These are phyloP conservation scores for Postia placenta DNA, from an alignment of 768 basidiomycete genomes.

Conservation along the genomic window DNA sequence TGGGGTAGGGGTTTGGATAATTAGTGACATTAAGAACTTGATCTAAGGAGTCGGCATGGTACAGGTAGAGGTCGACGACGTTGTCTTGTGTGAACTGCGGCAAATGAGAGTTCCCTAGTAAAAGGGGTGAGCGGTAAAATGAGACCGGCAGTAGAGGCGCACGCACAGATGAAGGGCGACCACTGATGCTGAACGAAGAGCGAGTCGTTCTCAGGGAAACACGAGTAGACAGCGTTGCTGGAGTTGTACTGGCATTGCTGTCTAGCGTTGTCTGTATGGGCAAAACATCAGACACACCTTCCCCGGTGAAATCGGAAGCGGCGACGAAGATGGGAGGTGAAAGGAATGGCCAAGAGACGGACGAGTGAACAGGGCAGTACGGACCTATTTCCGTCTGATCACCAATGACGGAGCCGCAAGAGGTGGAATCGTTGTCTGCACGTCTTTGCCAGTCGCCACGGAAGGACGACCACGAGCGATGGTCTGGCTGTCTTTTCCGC, in stretches of 20 bases:
- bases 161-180: constrained; percentile 78
- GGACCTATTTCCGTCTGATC: constrained; percentile 17
- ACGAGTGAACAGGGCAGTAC: constrained; percentile 5
- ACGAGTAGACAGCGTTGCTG: constrained; percentile 71
- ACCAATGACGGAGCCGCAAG: constrained; percentile 8
- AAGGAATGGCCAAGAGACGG: too few relatives aligned
- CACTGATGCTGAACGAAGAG: constrained; percentile 67
- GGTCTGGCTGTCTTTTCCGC: constrained; percentile 23
- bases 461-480: background rate
- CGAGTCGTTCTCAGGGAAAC: constrained; percentile 57
- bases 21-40: constrained; percentile 41
- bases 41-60: constrained; percentile 58
- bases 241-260: constrained; percentile 46
- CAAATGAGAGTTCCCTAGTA: constrained; percentile 76
- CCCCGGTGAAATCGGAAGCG: too few relatives aligned
- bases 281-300: too few relatives aligned
- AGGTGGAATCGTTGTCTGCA: background rate
- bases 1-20: constrained; percentile 40
- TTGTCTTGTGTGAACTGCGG: constrained; percentile 61
- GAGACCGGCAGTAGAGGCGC: constrained; percentile 8
- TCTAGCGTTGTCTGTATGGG: constrained; percentile 33
- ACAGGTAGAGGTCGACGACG: constrained; percentile 71
- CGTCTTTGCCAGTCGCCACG: background rate
- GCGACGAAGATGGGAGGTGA: too few relatives aligned
- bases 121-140: constrained; percentile 17